A percentile compares a stretch with the other conserved stretches of the same genome.
Evolutionary conservation across 1,284 basidiomycete species (phyloP).

Genomic region (Xerocomus minutiporus): DNA sequence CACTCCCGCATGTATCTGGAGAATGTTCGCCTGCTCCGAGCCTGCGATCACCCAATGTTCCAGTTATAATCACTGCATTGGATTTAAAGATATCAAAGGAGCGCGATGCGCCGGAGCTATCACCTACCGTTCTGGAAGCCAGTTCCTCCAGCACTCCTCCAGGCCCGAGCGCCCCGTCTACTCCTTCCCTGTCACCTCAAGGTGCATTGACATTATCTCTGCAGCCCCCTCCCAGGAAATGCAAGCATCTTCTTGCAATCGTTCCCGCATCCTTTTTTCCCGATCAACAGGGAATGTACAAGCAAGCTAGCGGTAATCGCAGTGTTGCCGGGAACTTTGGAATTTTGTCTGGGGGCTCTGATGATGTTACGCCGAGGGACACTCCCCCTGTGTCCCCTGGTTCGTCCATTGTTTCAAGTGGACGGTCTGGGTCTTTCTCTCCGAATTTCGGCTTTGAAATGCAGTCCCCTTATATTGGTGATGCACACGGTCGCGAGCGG

Average conservation of each 20-base stretch:
- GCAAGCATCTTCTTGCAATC: conserved; percentile 31
- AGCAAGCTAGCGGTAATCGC: conserved; percentile 29
- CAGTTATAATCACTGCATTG: conserved; percentile 26
- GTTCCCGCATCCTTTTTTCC: conserved; percentile 1
- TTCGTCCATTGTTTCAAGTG: conserved; percentile 5
- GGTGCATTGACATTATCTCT: conserved; percentile 40
- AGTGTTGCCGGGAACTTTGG: conserved; percentile 33
- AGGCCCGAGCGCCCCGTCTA: conserved; percentile 10
- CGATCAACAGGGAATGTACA: conserved; percentile 24
- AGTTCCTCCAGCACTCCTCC: conserved; percentile 19
- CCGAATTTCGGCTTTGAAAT: neutral
- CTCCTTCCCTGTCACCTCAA: conserved; percentile 12
- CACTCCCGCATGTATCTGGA: conserved; percentile 17
- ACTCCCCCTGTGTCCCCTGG: conserved; percentile 10
- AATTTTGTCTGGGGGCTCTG: conserved; percentile 13
- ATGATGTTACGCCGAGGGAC: conserved; percentile 9
- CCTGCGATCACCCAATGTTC: conserved; percentile 22
- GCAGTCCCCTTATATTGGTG: conserved; percentile 1
- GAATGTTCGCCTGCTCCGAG: conserved; percentile 30
- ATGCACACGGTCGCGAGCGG: neutral
- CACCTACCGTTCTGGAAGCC: conserved; percentile 13
- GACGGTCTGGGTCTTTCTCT: conserved; percentile 6
- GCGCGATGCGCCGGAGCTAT: conserved; percentile 26
- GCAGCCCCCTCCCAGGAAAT: conserved; percentile 59
- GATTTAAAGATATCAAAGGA: conserved; percentile 57